A percentile compares a stretch with the other conserved stretches of the same genome.
These are phyloP conservation scores for Kluyveromyces lactis DNA, from an alignment of 805 yeast genomes.

Conservation along the genomic window DNA sequence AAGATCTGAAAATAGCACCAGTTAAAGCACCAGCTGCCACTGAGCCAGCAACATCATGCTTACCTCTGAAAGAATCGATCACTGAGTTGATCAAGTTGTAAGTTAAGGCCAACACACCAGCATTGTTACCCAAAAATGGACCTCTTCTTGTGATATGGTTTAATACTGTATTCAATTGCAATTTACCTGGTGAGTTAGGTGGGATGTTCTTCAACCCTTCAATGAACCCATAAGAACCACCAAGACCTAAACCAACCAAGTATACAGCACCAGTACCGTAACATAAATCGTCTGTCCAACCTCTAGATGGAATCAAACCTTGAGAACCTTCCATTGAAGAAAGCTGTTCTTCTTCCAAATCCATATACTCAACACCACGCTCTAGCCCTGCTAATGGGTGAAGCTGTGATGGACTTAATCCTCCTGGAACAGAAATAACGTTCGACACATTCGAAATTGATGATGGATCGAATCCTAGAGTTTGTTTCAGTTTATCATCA, in stretches of 20 bases:
- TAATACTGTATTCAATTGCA: constrained; percentile 80
- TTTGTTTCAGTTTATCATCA: constrained; percentile 16
- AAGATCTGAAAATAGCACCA: constrained; percentile 84
- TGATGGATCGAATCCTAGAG: constrained; percentile 54
- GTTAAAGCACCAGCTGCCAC: constrained; percentile 83
- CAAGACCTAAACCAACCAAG: constrained; percentile 74
- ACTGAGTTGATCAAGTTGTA: constrained; percentile 79
- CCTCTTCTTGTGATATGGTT: constrained; percentile 93
- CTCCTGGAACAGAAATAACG: constrained; percentile 51
- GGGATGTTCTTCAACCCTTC: constrained; percentile 82
- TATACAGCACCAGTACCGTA: constrained; percentile 97
- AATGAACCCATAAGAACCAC: constrained; percentile 81
- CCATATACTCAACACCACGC: constrained; percentile 81
- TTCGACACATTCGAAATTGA: constrained; percentile 55
- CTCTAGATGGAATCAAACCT: constrained; percentile 90
- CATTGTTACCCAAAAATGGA: constrained; percentile 89
- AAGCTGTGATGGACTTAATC: constrained; percentile 60
- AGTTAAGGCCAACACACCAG: constrained; percentile 86
- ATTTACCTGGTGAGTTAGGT: constrained; percentile 63
- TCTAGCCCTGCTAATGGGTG: constrained; percentile 93
- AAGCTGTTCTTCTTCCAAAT: constrained; percentile 76
- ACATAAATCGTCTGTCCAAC: constrained; percentile 95
- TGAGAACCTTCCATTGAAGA: constrained; percentile 77
- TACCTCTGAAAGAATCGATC: constrained; percentile 74
- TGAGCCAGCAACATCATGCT: constrained; percentile 81